phyloP scores from a whole-genome alignment of 2,329 filamentous ascomycete genomes.

The Exophiala calicioides region DNA sequence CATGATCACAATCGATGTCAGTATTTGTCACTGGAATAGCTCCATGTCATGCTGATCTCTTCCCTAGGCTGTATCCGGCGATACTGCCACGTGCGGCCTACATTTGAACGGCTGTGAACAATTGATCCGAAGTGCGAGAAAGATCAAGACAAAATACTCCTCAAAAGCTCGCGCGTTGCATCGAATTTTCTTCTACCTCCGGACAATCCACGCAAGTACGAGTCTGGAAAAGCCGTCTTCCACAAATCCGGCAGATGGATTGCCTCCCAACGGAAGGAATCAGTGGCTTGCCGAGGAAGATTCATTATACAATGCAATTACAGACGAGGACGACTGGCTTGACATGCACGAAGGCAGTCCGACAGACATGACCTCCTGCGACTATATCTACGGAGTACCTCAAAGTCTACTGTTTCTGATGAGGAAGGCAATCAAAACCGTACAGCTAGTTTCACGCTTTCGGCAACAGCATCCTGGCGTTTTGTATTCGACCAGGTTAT shows the following conservation, averaged over 20 bases:
- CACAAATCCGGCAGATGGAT: too few relatives aligned
- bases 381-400: constrained; percentile 6
- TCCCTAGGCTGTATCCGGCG: constrained; percentile 5
- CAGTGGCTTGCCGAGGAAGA: not conserved
- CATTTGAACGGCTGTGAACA: constrained; percentile 8
- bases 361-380: constrained; percentile 8
- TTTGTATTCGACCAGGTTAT: not conserved
- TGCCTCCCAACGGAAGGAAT: not conserved
- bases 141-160: constrained; percentile 8
- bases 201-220: constrained; percentile 6
- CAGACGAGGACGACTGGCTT: constrained; percentile 1
- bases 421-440: constrained; percentile 1
- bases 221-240: constrained; percentile 1
- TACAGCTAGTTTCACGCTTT: not conserved
- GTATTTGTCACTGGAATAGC: not conserved
- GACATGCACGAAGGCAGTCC: constrained; percentile 2
- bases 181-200: constrained; percentile 9
- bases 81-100: constrained; percentile 3
- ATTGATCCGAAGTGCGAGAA: constrained; percentile 5
- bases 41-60: not conserved
- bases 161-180: constrained; percentile 7
- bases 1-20: constrained; percentile 10
- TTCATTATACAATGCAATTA: not conserved
- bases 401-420: constrained; percentile 2
- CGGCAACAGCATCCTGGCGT: not conserved